These are phyloP conservation scores for Coemansia sp. DNA, from an alignment of 192 early-diverging fungal species.

Conservation along the genomic window DNA sequence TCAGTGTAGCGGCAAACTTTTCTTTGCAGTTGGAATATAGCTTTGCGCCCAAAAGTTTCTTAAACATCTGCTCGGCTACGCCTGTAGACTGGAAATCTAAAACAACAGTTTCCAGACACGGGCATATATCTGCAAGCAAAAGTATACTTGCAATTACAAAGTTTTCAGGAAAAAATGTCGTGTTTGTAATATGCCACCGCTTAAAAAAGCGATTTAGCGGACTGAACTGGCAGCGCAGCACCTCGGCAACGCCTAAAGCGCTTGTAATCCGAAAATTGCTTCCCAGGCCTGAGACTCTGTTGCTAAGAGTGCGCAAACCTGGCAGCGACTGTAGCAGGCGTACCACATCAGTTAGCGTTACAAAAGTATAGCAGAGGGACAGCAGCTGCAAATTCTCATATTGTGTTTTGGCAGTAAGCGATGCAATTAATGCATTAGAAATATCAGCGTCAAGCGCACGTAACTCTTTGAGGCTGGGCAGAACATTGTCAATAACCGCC, in stretches of 20 bases:
- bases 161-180: constrained; percentile 2
- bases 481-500: constrained; percentile 3
- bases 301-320: not conserved
- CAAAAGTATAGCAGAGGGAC: not conserved
- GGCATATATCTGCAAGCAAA: not conserved
- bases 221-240: not conserved
- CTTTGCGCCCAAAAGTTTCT: not conserved
- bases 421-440: not conserved
- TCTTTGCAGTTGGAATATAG: constrained; percentile 4
- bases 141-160: constrained; percentile 6
- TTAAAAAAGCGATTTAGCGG: not conserved
- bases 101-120: not conserved
- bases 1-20: not conserved
- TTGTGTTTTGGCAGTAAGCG: not conserved
- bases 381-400: constrained; percentile 5
- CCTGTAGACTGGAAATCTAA: not conserved
- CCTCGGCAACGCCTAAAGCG: not conserved
- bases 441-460: constrained; percentile 4
- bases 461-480: not conserved
- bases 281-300: constrained; percentile 2
- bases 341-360: constrained; percentile 2
- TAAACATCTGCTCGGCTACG: not conserved
- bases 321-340: constrained; percentile 1
- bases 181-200: constrained; percentile 6
- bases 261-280: not conserved